A percentile compares a stretch with the other conserved stretches of the same genome.
These are phyloP conservation scores for Pulchroboletus neoregius DNA, from an alignment of 1,284 basidiomycete species.

Conservation along the genomic window DNA sequence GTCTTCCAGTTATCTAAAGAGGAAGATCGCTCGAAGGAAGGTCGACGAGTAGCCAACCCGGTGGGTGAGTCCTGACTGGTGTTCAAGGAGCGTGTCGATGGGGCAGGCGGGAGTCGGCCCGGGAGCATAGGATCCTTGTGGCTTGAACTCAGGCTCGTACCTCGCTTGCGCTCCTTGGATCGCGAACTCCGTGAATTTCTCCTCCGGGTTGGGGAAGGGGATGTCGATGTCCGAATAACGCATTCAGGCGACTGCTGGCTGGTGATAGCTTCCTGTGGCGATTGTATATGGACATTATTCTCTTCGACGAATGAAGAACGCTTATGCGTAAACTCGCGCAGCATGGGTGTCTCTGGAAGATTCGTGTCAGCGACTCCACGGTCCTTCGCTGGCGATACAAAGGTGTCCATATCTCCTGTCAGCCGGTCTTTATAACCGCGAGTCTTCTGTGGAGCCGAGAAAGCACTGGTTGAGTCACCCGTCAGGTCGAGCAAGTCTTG, in stretches of 20 bases:
- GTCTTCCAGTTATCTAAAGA: constrained; percentile 22
- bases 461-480: constrained; percentile 6
- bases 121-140: constrained; percentile 13
- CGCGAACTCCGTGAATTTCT: constrained; percentile 27
- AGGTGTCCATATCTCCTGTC: constrained; percentile 54
- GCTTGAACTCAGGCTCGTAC: constrained; percentile 6
- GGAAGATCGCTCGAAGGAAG: constrained; percentile 13
- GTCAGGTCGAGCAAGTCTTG: constrained; percentile 24
- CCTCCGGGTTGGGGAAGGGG: constrained; percentile 25
- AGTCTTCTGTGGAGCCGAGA: constrained; percentile 15
- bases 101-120: constrained; percentile 14
- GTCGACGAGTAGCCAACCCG: constrained; percentile 13
- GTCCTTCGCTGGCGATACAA: constrained; percentile 23
- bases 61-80: constrained; percentile 7
- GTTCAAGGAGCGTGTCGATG: constrained; percentile 12
- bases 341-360: constrained; percentile 39
- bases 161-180: constrained; percentile 27
- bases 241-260: constrained; percentile 36
- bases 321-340: constrained; percentile 67
- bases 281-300: constrained; percentile 42
- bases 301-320: constrained; percentile 61
- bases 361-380: constrained; percentile 14
- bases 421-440: constrained; percentile 59
- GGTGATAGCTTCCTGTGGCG: constrained; percentile 46
- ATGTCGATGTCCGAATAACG: constrained; percentile 18